A percentile compares a stretch with the other conserved stretches of the same genome.
phyloP scores from a whole-genome alignment of 305 asterid species.

The Stenogyne calaminthoides region DNA sequence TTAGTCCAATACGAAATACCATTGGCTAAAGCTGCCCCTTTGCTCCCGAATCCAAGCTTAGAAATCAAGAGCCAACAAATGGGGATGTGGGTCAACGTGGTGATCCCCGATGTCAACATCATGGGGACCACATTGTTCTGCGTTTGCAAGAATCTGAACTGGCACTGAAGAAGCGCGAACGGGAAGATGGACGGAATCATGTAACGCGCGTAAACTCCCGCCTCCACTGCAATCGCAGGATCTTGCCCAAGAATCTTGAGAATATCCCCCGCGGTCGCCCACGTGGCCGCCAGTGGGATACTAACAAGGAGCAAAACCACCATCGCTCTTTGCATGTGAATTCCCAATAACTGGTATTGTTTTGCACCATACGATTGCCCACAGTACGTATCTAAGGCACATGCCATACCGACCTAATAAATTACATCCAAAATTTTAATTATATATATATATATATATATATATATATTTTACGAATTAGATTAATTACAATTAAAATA shows the following conservation, averaged over 20 bases:
- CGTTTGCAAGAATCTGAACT: slow-evolving; percentile 55
- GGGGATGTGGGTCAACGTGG: slow-evolving; percentile 41
- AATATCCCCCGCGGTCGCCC: slow-evolving; percentile 60
- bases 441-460: too few relatives aligned
- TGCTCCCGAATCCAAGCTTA: slow-evolving; percentile 47
- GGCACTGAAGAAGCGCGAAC: slow-evolving; percentile 57
- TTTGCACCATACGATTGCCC: slow-evolving; percentile 69
- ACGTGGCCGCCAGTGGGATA: slow-evolving; percentile 55
- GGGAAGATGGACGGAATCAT: slow-evolving; percentile 63
- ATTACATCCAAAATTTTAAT: too few relatives aligned
- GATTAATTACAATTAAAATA: too few relatives aligned
- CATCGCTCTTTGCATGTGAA: slow-evolving; percentile 76
- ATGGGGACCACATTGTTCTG: slow-evolving; percentile 58
- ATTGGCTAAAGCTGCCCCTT: slow-evolving; percentile 59
- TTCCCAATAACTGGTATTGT: slow-evolving; percentile 64
- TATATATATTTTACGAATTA: too few relatives aligned
- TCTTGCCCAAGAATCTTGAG: slow-evolving; percentile 57
- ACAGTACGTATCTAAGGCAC: slow-evolving; percentile 68
- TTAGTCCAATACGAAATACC: slow-evolving; percentile 56
- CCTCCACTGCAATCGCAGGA: slow-evolving; percentile 56
- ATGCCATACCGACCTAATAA: slow-evolving; percentile 58
- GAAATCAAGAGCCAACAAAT: slow-evolving; percentile 45
- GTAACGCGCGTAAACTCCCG: slow-evolving; percentile 49
- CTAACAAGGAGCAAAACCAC: slow-evolving; percentile 53
- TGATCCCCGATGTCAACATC: slow-evolving; percentile 55